Evolutionary conservation across 2,329 filamentous ascomycete genomes (phyloP), one percentile per base, ranked within the genome.

Genomic region (Neonectria punicea): DNA sequence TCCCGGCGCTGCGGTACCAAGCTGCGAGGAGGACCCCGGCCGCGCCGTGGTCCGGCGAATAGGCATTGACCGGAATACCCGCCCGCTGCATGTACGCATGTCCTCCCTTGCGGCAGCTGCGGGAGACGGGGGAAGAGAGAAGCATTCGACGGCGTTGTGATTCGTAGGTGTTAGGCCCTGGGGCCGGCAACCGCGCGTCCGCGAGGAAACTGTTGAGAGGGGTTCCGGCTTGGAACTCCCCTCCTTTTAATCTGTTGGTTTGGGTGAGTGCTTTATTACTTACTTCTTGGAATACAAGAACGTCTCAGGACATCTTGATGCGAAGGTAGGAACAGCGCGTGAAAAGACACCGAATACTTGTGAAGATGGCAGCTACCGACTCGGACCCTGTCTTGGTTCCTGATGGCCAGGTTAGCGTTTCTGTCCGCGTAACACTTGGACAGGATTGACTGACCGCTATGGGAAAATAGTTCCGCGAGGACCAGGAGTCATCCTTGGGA

Each of bases 1-100:
- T 39, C 41, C 61, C 67, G 55, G 50, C 36, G 39, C 25, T 30
- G 51, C 54, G 65, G 59, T 60, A 58, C 60, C 49, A 49, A 54
- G 22, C 5, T 22, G 49, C 16, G 41, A 44, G 39, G n/a, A 36
- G 16, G 36, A 22, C 14, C 41, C 43, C 22, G 30, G 34, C 49
- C 25, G 18, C 25, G 18, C 22, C 41, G 46, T 28, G 44, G 18
- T 28, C 55, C 32, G 44, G 32, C 55, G 44, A 50, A 58, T 50
- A 50, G 46, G 54, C 44, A 30, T 50, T 20, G 44, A 28, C 34
- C 18, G 55, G 44, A 25, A 25, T 41, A 8, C 2, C 32, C 32
- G 44, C 7, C 22, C 16, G 44, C 10, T 49, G 32, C 32, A 58
- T 18, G 28, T 6, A 5, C 30, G 32, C 22, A 58, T 18, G n/a